Evolutionary conservation across 768 basidiomycete species (phyloP), one percentile per base, ranked within the genome.

Genomic region (Multifurca ochricompacta): DNA sequence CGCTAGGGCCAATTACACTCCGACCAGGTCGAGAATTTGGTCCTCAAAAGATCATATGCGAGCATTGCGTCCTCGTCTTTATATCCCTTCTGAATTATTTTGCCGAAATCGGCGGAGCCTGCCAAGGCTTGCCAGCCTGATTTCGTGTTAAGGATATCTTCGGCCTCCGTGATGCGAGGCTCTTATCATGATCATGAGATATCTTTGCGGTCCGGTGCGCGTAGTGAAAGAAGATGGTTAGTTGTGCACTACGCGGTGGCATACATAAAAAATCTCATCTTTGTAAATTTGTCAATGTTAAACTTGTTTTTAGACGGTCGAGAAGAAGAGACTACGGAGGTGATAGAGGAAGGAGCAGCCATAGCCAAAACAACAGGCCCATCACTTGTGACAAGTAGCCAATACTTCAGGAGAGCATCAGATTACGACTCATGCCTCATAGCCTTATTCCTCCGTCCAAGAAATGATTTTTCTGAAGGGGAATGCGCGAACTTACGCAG

Each of bases 191-290:
- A 42, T n/a, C n/a, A n/a, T 82, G 77, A 42, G 76, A 72, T 65
- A 84, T 78, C 21, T 68, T 68, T 9, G 74, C 75, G 0, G 74
- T 74, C 48, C 73, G 71, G 56, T 77, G 77, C 41, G 79, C 80
- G 65, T 85, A 84, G 65, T 95, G 92, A 71, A 95, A 94, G 59
- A 95, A 84, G 47, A 93, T 77, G 37, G 82, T 83, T 13, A 91
- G 89, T 67, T 96, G 61, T 95, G 93, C 1, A 96, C 93, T 39
- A 93, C 84, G 34, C 83, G 78, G 64, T 88, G 86, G 59, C 84
- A 83, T n/a, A 86, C 71, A 54, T 80, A 71, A 6, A 64, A 66
- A 56, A 90, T 77, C 4, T 72, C 60, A 18, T 64, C 62, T 4
- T 62, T 60, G 51, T 79, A 72, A 39, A 82, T 4, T 62, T 60